Base-by-base conservation (phyloP, 768 basidiomycete species). In the Termitomyces sp. region DNA sequence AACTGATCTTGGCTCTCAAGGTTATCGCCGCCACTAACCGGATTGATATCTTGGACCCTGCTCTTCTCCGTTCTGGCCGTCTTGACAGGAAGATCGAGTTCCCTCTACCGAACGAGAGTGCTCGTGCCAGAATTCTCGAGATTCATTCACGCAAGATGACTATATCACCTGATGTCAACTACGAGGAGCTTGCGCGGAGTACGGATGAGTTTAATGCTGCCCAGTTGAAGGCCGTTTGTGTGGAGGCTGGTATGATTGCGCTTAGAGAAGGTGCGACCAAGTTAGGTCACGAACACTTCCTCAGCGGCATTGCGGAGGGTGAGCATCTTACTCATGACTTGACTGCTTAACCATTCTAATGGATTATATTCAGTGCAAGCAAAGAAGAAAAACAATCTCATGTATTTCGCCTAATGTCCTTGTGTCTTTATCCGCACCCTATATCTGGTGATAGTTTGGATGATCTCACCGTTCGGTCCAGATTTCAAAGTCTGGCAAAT, bases 181-280 rank as follows among this genome's bases (percentile, higher is more conserved):
- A 88, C 72, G 95, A 96, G 62, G 97, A 99, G 74, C 78, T 99
- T 54, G 95, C 97, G 12, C 81, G 96, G 67, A 95, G 92, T 71
- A 95, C 97, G 49, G 97, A 98, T 66, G 97, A 99, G 70, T 98
- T 99, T 75, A 98, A 98, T 68, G 96, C 87, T n/a, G 93, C 93
- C 7, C 93, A 95, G 71, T 75, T 97, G 67, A 97, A 98, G 78
- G 97, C 96, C 0, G 95, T 97, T 3, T 98, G 96, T 74, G 97
- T 99, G 1, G 97, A 99, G 75, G 97, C 97, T 42, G 97, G 97
- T 59, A 99, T 99, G 97, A 97, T 98, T 68, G 93, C 96, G 7
- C 75, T 98, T 42, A 79, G 97, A 64, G 95, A 98, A 73, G 95
- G 95, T 33, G 93, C 94, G 16, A 85, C 85, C 16, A 89, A 88